Evolutionary conservation across 192 early-diverging fungal genomes (phyloP).

Genomic region (Oehlia diaphana): DNA sequence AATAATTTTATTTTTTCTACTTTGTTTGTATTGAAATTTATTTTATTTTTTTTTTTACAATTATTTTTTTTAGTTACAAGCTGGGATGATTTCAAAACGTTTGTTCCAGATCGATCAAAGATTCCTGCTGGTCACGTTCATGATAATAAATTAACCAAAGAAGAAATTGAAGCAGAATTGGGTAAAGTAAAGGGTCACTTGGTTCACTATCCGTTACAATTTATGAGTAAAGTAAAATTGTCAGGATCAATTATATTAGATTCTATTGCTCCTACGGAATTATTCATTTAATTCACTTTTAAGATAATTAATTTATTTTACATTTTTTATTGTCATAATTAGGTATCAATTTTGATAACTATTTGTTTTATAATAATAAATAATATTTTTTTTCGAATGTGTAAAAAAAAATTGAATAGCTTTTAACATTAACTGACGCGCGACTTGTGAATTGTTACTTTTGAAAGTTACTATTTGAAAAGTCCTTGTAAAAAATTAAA

Average conservation of each 20-base stretch:
- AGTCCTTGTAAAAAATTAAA: too few species aligned
- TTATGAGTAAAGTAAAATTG: constrained; percentile 35
- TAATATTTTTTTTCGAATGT: too few species aligned
- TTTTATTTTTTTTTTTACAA: neutral
- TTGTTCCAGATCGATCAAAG: constrained; percentile 46
- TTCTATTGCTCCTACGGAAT: constrained; percentile 53
- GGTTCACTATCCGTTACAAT: constrained; percentile 41
- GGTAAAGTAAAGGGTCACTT: constrained; percentile 45
- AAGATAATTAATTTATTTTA: too few species aligned
- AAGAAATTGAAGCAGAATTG: constrained; percentile 41
- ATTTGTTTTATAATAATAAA: too few species aligned
- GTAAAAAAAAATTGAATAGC: too few species aligned
- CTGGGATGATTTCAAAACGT: constrained; percentile 55
- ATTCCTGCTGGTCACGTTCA: constrained; percentile 44
- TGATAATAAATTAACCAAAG: constrained; percentile 6
- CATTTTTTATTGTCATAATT: too few species aligned
- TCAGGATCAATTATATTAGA: constrained; percentile 41
- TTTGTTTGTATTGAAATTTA: constrained; percentile 3
- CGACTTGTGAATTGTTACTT: too few species aligned
- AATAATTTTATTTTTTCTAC: neutral
- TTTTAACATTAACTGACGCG: too few species aligned
- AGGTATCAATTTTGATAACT: too few species aligned
- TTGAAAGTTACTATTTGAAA: too few species aligned
- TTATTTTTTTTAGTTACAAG: constrained; percentile 35
- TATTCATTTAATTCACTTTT: constrained; percentile 45